Conservation (phyloP, 495 filamentous ascomycete genomes). For the Daldinia caldariorum region DNA sequence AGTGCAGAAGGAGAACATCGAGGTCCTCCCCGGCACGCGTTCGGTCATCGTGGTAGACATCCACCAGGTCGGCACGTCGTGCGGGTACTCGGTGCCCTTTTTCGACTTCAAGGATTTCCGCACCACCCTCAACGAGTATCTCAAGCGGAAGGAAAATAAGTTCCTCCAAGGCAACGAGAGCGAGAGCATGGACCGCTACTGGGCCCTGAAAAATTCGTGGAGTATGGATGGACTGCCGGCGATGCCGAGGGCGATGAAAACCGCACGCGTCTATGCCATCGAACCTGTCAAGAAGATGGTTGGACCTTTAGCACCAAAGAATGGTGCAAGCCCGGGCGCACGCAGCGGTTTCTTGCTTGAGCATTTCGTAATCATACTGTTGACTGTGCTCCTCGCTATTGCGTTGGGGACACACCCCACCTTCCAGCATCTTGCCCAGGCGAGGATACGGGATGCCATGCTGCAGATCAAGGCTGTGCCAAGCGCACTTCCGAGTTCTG, state of each 20-base stretch:
- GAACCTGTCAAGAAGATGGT: conserved; percentile 64
- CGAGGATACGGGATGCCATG: conserved; percentile 33
- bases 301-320: conserved; percentile 49
- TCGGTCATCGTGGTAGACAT: conserved; percentile 72
- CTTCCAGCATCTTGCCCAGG: conserved; percentile 40
- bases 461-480: conserved; percentile 34
- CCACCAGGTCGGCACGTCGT: conserved; percentile 68
- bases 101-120: conserved; percentile 63
- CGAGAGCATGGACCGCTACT: conserved; percentile 67
- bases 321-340: conserved; percentile 7
- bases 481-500: conserved; percentile 36
- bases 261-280: conserved; percentile 54
- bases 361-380: conserved; percentile 40
- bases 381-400: conserved; percentile 38
- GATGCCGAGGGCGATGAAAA: conserved; percentile 54
- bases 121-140: conserved; percentile 58
- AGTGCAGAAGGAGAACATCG: conserved; percentile 56
- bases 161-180: conserved; percentile 55
- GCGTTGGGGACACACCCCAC: conserved; percentile 44
- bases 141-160: conserved; percentile 55
- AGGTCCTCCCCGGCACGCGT: conserved; percentile 60
- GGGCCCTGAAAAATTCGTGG: conserved; percentile 65
- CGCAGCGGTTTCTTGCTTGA: conserved; percentile 31
- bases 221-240: conserved; percentile 66
- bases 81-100: conserved; percentile 64